These are phyloP conservation scores for Hypoxylon crocopeplum DNA, from an alignment of 495 filamentous ascomycete genomes.

Conservation along the genomic window DNA sequence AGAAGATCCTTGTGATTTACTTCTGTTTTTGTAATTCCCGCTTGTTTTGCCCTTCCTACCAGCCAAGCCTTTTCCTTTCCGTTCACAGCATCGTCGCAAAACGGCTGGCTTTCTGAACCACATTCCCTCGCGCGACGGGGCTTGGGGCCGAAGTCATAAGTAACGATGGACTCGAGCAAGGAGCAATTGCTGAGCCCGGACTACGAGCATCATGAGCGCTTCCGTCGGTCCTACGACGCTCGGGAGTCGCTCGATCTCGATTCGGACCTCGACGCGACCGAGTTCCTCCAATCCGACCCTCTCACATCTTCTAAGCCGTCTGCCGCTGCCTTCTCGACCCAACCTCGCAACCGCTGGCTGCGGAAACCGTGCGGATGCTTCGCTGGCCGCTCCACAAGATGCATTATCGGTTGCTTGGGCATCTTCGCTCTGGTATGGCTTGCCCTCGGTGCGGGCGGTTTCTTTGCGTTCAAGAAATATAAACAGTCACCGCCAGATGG, in stretches of 20 bases:
- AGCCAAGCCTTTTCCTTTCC: too few relatives aligned
- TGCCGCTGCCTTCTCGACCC: slow-evolving; percentile 17
- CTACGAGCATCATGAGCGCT: slow-evolving; percentile 22
- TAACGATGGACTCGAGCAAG: slow-evolving; percentile 26
- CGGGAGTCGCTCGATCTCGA: slow-evolving; percentile 43
- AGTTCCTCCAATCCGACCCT: slow-evolving; percentile 45
- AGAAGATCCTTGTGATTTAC: too few relatives aligned
- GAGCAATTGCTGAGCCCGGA: slow-evolving; percentile 33
- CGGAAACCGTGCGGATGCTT: slow-evolving; percentile 32
- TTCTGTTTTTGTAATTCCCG: too few relatives aligned
- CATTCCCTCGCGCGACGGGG: too few relatives aligned
- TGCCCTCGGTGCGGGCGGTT: slow-evolving; percentile 46
- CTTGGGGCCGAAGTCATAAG: background rate
- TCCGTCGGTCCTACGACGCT: slow-evolving; percentile 39
- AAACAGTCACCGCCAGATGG: slow-evolving; percentile 54
- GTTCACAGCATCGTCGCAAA: too few relatives aligned
- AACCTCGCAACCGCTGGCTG: slow-evolving; percentile 14
- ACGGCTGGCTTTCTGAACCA: too few relatives aligned
- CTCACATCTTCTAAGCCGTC: slow-evolving; percentile 25
- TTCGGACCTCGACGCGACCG: slow-evolving; percentile 51
- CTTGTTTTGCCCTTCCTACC: too few relatives aligned
- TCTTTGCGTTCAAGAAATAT: slow-evolving; percentile 52
- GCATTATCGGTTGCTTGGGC: slow-evolving; percentile 33
- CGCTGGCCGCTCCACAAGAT: slow-evolving; percentile 41
- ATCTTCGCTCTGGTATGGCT: slow-evolving; percentile 42